Percentiles rank a stretch among this genome's conserved stretches.
phyloP scores from a whole-genome alignment of 148 eudicot species.

The Polygonum maritimum region DNA sequence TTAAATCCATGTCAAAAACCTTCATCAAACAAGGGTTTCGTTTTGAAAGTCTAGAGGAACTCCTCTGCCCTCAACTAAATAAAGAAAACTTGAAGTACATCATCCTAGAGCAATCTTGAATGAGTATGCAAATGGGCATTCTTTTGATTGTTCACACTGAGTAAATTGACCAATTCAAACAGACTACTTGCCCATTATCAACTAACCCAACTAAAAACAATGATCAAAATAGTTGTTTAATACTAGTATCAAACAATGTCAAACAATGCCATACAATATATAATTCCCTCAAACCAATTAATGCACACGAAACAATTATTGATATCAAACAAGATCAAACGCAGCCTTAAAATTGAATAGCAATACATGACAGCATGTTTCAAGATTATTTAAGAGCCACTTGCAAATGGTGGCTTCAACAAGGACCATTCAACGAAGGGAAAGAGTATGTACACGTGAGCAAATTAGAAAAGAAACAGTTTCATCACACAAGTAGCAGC shows the following conservation, averaged over 20 bases:
- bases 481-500: not conserved
- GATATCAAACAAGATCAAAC: not conserved
- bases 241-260: not conserved
- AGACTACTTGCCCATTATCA: constrained; percentile 11
- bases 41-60: constrained; percentile 2
- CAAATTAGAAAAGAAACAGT: not conserved
- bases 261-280: not conserved
- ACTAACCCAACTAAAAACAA: not conserved
- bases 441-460: not conserved
- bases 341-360: not conserved
- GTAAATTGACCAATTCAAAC: not conserved
- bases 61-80: not conserved
- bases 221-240: not conserved
- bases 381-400: not conserved
- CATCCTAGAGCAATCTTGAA: not conserved
- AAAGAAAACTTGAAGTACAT: not conserved
- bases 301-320: not conserved
- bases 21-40: not conserved
- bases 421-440: not conserved
- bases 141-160: constrained; percentile 1
- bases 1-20: not conserved
- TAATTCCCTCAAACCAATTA: not conserved
- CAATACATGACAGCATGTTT: not conserved
- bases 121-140: not conserved
- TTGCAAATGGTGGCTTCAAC: constrained; percentile 6